Evolutionary conservation across 805 yeast species (phyloP), one percentile per base, ranked within the genome.

Genomic region (Scheffersomyces coipomensis): DNA sequence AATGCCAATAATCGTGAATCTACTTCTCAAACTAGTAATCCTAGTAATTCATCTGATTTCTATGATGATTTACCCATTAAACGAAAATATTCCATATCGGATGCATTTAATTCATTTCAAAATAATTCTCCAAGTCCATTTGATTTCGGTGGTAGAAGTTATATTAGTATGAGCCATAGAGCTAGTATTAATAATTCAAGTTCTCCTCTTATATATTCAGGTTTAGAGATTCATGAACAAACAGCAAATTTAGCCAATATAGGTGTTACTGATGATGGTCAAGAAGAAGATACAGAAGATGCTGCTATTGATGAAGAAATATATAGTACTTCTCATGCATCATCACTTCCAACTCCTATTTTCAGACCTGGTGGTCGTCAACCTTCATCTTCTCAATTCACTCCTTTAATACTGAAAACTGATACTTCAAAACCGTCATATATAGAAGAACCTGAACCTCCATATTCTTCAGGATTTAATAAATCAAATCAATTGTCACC

Each of bases 201-300:
- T 13, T 62, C 74, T 3, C 79, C 81, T 3, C 60, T 69, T 2
- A 73, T 77, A 12, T 73, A 70, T 47, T 63, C 79, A 0, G 75
- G 77, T 4, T 54, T 58, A 19, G 71, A 74, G 12, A 67, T 79
- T 32, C 82, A 79, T 46, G 81, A 76, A 43, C 78, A 78, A 43
- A 71, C 83, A 0, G 82, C 79, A 1, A 73, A 67, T 31, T 62
- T 78, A 34, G 85, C 85, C 4, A 68, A 66, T 33, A 76, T 78
- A 23, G 85, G 82, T 5, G 78, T 78, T 8, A 65, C 71, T 8
- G 74, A 64, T 13, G 62, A 36, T 5, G 49, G 39, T 1, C 35
- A 38, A 29, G 53, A 39, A 9, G 30, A 11, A 7, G 34, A 34
- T 11, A 12, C 9, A 12, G 44, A 35, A 12, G 37, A 33, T n/a